Evolutionary conservation across 805 yeast genomes (phyloP).

Genomic region (Kodamaea neixiangensis): DNA sequence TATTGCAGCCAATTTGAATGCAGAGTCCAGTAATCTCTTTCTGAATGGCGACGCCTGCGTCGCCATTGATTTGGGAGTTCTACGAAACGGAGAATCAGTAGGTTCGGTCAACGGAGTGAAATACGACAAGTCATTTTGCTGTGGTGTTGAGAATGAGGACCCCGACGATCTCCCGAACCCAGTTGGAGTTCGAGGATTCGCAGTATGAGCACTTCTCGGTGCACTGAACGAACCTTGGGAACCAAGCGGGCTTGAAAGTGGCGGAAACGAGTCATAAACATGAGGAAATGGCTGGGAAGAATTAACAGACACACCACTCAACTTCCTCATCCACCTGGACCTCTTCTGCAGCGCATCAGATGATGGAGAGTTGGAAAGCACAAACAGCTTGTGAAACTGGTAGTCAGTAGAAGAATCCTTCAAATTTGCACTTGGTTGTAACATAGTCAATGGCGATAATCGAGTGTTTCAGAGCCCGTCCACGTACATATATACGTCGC

Average conservation of each 20-base stretch:
- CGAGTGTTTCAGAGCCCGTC: neutral
- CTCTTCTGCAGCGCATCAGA: neutral
- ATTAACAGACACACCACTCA: neutral
- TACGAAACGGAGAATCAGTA: neutral
- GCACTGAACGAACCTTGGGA: neutral
- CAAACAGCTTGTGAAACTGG: neutral
- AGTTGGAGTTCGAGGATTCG: neutral
- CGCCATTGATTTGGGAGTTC: neutral
- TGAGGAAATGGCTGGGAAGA: neutral
- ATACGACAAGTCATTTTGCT: neutral
- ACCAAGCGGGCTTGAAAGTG: neutral
- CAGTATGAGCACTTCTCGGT: neutral
- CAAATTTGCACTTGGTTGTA: neutral
- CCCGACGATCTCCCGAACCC: neutral
- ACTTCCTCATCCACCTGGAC: neutral
- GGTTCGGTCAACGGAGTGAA: constrained; percentile 1
- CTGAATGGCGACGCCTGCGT: constrained; percentile 1
- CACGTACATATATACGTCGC: neutral
- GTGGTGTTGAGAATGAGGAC: neutral
- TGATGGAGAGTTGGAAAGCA: neutral
- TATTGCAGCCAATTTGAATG: neutral
- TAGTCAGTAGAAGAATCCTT: neutral
- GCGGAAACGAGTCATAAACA: neutral
- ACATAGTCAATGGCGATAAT: neutral
- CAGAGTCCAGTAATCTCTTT: constrained; percentile 1